Evolutionary conservation across 148 eudicot species (phyloP), one percentile per base, ranked within the genome.

Genomic region (Fagopyrum homotropicum): DNA sequence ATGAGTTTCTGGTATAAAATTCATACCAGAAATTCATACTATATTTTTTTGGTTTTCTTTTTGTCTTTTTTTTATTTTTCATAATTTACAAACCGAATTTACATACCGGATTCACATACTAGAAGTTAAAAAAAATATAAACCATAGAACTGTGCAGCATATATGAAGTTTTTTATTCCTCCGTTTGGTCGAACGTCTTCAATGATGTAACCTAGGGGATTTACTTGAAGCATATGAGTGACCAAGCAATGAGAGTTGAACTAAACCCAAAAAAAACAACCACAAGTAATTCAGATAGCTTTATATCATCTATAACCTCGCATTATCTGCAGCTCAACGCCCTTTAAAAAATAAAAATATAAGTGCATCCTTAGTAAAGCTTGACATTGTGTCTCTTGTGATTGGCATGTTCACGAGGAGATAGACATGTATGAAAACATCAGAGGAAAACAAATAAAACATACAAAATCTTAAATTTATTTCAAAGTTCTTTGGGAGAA

Each of bases 381-480:
- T 91, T 93, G 76, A 93, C 93, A 82, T 93, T 93, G 19, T 93
- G 85, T 93, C 98, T 85, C 81, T 93, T 73, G 98, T 93, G 79
- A 91, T 71, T 16, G 98, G 90, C 98, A 93, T 93, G 77, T 88
- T 76, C 77, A 91, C 5, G 51, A 93, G 94, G 76, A 84, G 88
- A 85, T 85, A 85, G 60, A 83, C 81, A 94, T 93, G 94, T 83
- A 66, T 63, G 44, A 2, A 22, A 63, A 60, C 69, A 63, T 66
- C 15, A 12, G 17, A 15, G 43, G 71, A n/a, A 66, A 66, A 35
- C 1, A 35, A 14, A 64, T 22, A 0, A 60, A 2, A 40, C 11
- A 40, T 35, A 46, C 14, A n/a, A 40, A 43, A 43, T 66, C 71
- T 66, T 14, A 9, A 49, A 22, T 49, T 26, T 72, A 45, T 66